Conservation (phyloP, 805 yeast genomes). For the Martiniozyma abietophila region DNA sequence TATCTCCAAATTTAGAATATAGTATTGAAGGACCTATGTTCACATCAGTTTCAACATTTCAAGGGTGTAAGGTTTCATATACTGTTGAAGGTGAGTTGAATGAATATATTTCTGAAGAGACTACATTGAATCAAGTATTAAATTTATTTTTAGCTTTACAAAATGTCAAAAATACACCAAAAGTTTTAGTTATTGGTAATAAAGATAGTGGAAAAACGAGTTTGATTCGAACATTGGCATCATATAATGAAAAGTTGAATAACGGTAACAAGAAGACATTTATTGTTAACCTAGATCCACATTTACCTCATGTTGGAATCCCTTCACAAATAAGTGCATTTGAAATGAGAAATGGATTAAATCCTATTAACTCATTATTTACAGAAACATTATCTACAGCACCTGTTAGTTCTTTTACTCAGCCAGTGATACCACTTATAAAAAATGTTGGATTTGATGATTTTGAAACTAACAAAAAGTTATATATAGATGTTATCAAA, state of each 20-base stretch:
- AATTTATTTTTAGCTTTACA: slow-evolving; percentile 75
- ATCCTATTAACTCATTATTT: slow-evolving; percentile 1
- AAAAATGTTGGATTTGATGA: slow-evolving; percentile 3
- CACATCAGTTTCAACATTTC: slow-evolving; percentile 48
- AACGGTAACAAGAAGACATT: slow-evolving; percentile 52
- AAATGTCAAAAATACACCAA: slow-evolving; percentile 24
- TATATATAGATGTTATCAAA: slow-evolving; percentile 1
- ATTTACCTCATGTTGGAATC: slow-evolving; percentile 36
- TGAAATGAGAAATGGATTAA: slow-evolving; percentile 1
- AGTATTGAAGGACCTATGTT: slow-evolving; percentile 43
- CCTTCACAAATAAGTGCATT: slow-evolving; percentile 82
- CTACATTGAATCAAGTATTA: slow-evolving; percentile 40
- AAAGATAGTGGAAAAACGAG: slow-evolving; percentile 72
- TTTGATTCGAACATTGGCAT: slow-evolving; percentile 53
- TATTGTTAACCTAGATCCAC: slow-evolving; percentile 72
- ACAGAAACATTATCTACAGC: slow-evolving; percentile 5
- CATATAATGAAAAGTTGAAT: slow-evolving; percentile 65
- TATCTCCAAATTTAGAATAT: slow-evolving; percentile 62
- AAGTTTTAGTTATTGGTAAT: slow-evolving; percentile 64
- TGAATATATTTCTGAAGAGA: slow-evolving; percentile 65
- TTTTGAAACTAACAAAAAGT: slow-evolving; percentile 1
- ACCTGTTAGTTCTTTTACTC: slow-evolving; percentile 2
- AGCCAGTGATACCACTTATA: slow-evolving; percentile 1
- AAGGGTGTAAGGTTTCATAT: slow-evolving; percentile 57
- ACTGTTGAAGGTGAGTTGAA: slow-evolving; percentile 30